Base-by-base conservation (phyloP, 2,329 filamentous ascomycete genomes). In the Mycosphaerelloides madeirae region DNA sequence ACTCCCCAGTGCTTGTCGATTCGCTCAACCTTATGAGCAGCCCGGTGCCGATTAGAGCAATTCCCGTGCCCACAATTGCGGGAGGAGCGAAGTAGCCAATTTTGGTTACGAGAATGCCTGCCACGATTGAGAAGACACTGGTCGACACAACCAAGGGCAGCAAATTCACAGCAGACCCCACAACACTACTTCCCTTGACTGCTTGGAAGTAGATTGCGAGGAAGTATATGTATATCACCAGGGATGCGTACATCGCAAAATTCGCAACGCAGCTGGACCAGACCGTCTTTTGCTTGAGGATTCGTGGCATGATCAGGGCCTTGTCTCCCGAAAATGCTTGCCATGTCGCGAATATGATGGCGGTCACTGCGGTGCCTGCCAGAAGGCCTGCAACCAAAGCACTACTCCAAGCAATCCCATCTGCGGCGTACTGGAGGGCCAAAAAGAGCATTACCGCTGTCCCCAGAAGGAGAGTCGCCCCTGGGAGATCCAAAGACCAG, bases 181-280 rank as follows among this genome's bases (percentile, higher is more conserved):
- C 16, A 22, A 39, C 14, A 25, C 37, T 29, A 6, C n/a, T 25
- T 3, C 20, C 20, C 14, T 29, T 29, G 12, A 39, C n/a, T 13
- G 37, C 22, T 14, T 29, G 37, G 37, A 39, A 29, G 22, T 39
- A 39, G 3, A 39, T 15, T 14, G 29, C n/a, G 4, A 40, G 28
- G 38, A 40, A 40, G 38, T 31, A 40, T 31, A 40, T 19, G 28
- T 31, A 40, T 9, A 19, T 29, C 14, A 31, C 28, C 38, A 40
- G 25, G n/a, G 38, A 18, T 3, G 14, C 28, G 15, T 31, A 31
- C 15, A 40, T 40, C 14, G 38, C 38, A 18, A 40, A 18, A 14
- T 40, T 40, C n/a, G 38, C 25, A 28, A 31, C 18, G 7, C 28
- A 25, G 14, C 25, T 29, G 20, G 20, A n/a, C 18, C 25, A 16